Evolutionary conservation across 208 protist genomes (phyloP).

Genomic region (Leishmania guyanensis): DNA sequence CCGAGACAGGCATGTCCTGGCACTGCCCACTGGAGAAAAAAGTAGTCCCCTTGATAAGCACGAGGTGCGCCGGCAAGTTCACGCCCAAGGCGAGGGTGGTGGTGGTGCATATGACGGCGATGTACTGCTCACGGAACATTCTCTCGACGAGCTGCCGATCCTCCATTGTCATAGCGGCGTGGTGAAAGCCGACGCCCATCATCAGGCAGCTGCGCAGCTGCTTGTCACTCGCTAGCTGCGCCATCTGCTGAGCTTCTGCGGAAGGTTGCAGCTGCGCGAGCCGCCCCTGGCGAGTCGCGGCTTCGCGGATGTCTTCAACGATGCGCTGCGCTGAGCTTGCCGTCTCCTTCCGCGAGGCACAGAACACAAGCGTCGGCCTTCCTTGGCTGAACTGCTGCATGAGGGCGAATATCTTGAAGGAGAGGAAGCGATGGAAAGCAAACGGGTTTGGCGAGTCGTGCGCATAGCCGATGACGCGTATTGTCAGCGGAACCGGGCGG

Average conservation of each 20-base stretch:
- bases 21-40: slow-evolving; percentile 96
- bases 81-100: slow-evolving; percentile 93
- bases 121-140: slow-evolving; percentile 84
- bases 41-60: slow-evolving; percentile 98
- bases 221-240: slow-evolving; percentile 61
- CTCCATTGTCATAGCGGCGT: slow-evolving; percentile 75
- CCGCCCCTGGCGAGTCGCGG: slow-evolving; percentile 38
- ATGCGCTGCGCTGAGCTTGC: slow-evolving; percentile 70
- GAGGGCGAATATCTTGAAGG: slow-evolving; percentile 84
- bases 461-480: slow-evolving; percentile 73
- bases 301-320: slow-evolving; percentile 48
- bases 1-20: slow-evolving; percentile 95
- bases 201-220: slow-evolving; percentile 63
- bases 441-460: slow-evolving; percentile 81
- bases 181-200: slow-evolving; percentile 87
- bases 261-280: slow-evolving; percentile 40
- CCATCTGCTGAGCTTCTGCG: slow-evolving; percentile 33
- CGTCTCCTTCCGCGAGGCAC: slow-evolving; percentile 80
- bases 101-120: slow-evolving; percentile 91
- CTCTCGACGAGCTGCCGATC: slow-evolving; percentile 85
- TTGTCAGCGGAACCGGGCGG: slow-evolving; percentile 80
- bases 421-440: slow-evolving; percentile 90
- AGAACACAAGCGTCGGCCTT: slow-evolving; percentile 90
- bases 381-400: slow-evolving; percentile 77
- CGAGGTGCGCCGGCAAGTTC: slow-evolving; percentile 93